Conservation (phyloP, 805 yeast genomes). For the Nakazawaea peltata region DNA sequence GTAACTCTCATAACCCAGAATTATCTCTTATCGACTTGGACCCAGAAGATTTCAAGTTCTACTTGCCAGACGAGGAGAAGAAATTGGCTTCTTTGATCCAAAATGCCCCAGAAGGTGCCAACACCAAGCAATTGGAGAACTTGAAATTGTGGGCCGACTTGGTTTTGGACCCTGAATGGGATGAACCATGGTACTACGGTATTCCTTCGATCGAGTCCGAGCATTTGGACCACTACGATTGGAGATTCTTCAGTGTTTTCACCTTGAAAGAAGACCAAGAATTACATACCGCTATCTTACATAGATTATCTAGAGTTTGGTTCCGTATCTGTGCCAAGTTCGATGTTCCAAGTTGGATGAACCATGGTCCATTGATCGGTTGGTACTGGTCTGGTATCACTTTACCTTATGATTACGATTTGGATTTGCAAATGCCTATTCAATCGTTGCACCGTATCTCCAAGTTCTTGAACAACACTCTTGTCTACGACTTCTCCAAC, state of each 20-base stretch:
- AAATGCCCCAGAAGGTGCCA: constrained; percentile 5
- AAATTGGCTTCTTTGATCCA: constrained; percentile 6
- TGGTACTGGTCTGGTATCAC: constrained; percentile 52
- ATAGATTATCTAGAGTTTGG: constrained; percentile 38
- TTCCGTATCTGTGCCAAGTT: constrained; percentile 33
- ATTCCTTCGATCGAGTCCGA: constrained; percentile 8
- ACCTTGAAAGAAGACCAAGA: constrained; percentile 21
- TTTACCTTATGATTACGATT: constrained; percentile 55
- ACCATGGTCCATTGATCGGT: constrained; percentile 52
- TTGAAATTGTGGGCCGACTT: constrained; percentile 7
- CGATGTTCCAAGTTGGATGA: constrained; percentile 45
- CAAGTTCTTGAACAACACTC: constrained; percentile 32
- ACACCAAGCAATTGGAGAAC: constrained; percentile 7
- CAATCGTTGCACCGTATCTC: constrained; percentile 22
- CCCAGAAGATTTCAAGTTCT: constrained; percentile 6
- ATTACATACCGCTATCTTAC: constrained; percentile 27
- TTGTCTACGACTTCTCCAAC: constrained; percentile 29
- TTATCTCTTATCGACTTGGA: constrained; percentile 5
- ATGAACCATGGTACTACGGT: constrained; percentile 11
- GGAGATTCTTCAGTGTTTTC: constrained; percentile 41
- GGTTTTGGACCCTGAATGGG: constrained; percentile 7
- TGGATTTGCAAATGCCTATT: constrained; percentile 53
- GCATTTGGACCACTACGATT: constrained; percentile 32
- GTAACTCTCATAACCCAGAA: background rate
- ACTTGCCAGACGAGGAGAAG: constrained; percentile 8